phyloP scores from a whole-genome alignment of 2,329 filamentous ascomycete genomes.

The Pseudodiploospora longispora region DNA sequence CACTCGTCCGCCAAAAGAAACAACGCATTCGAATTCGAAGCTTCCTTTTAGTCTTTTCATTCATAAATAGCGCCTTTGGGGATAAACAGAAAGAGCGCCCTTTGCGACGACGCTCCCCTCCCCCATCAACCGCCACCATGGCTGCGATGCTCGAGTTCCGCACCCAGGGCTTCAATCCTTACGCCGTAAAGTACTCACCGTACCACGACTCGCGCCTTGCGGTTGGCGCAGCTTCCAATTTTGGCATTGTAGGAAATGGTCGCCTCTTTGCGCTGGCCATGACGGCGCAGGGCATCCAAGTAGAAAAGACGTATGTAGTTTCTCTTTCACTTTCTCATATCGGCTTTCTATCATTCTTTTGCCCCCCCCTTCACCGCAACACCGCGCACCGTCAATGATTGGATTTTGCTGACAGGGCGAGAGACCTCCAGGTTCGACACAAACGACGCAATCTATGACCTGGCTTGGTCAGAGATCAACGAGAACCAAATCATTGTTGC shows the following conservation, averaged over 20 bases:
- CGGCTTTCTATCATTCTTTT: slow-evolving; percentile 1
- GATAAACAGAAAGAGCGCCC: too few species aligned
- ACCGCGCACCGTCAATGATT: too few species aligned
- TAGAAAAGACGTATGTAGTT: slow-evolving; percentile 66
- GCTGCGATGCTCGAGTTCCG: slow-evolving; percentile 84
- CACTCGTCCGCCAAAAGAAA: too few species aligned
- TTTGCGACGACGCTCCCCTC: too few species aligned
- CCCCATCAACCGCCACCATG: slow-evolving; percentile 21
- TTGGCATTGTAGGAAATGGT: slow-evolving; percentile 93
- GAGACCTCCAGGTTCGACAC: slow-evolving; percentile 68
- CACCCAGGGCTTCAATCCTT: slow-evolving; percentile 90
- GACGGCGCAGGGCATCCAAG: slow-evolving; percentile 72
- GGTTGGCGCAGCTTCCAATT: slow-evolving; percentile 86
- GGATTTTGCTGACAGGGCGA: too few species aligned
- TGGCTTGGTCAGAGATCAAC: slow-evolving; percentile 92
- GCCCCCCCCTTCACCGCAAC: too few species aligned
- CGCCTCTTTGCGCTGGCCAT: slow-evolving; percentile 77
- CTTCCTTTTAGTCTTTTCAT: too few species aligned
- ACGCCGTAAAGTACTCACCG: slow-evolving; percentile 95
- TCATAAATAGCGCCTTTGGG: background rate
- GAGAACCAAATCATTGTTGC: slow-evolving; percentile 88
- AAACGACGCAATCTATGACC: slow-evolving; percentile 92
- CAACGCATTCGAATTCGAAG: too few species aligned
- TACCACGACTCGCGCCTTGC: slow-evolving; percentile 95
- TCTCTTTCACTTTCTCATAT: background rate